Percentiles rank a stretch among this genome's conserved stretches.
Evolutionary conservation across 2,329 filamentous ascomycete species (phyloP).

Genomic region (Reticulascus tulasneorum): DNA sequence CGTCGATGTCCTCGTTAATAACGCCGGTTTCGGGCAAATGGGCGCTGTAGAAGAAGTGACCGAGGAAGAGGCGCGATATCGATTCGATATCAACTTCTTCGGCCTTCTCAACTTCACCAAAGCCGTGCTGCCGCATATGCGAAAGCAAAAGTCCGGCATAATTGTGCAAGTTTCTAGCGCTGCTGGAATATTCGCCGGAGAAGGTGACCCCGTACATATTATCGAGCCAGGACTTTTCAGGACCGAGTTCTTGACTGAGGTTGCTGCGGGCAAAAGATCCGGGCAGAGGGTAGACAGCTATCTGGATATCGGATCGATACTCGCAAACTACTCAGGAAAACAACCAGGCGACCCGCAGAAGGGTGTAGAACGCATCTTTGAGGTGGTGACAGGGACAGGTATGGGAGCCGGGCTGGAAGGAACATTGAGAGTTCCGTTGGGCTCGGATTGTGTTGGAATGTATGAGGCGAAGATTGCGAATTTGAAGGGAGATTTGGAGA

Average conservation of each 20-base stretch:
- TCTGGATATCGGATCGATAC: no score
- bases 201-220: constrained; percentile 34
- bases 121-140: constrained; percentile 43
- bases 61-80: constrained; percentile 33
- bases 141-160: constrained; percentile 33
- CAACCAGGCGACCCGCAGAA: no score
- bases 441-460: no score
- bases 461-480: no score
- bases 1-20: background rate
- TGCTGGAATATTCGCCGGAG: constrained; percentile 29
- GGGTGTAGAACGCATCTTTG: no score
- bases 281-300: no score
- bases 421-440: no score
- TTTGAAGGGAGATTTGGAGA: no score
- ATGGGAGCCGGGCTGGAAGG: no score
- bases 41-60: background rate
- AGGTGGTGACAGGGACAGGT: no score
- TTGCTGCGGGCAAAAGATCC: constrained; percentile 32
- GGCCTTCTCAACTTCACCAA: constrained; percentile 43
- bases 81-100: constrained; percentile 46
- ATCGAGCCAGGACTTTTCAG: constrained; percentile 48
- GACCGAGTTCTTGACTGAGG: constrained; percentile 39
- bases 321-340: no score
- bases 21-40: background rate
- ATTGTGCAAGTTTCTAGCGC: constrained; percentile 42